Conservation (phyloP, 1,284 basidiomycete genomes). For the Ganoderma lingzhi region DNA sequence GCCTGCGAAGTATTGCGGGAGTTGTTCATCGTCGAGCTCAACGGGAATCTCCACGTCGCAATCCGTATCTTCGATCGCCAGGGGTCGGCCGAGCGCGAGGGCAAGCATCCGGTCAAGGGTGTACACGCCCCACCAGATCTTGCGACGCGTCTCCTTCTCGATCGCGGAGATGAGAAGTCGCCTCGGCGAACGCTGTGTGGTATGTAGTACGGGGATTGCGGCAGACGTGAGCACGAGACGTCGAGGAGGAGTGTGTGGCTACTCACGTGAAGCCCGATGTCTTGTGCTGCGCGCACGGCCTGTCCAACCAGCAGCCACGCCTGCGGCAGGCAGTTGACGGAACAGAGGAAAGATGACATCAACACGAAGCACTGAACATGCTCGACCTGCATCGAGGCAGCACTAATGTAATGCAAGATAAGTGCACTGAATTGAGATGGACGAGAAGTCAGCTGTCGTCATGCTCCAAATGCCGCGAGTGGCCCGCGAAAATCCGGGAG, state of each 20-base stretch:
- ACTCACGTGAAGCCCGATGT: slow-evolving; percentile 89
- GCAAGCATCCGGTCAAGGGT: slow-evolving; percentile 90
- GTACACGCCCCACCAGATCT: slow-evolving; percentile 93
- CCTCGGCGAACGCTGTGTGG: slow-evolving; percentile 76
- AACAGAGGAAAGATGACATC: slow-evolving; percentile 88
- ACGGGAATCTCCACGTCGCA: slow-evolving; percentile 85
- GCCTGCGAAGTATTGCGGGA: slow-evolving; percentile 76
- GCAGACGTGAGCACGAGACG: slow-evolving; percentile 30
- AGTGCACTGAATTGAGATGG: slow-evolving; percentile 64
- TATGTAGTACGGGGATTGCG: slow-evolving; percentile 18
- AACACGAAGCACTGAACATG: slow-evolving; percentile 91
- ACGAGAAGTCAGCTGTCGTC: slow-evolving; percentile 30
- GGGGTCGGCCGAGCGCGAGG: slow-evolving; percentile 82
- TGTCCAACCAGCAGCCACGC: slow-evolving; percentile 91
- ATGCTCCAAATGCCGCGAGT: slow-evolving; percentile 14
- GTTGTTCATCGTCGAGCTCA: slow-evolving; percentile 80
- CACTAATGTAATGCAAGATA: slow-evolving; percentile 89
- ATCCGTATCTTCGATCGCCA: slow-evolving; percentile 82
- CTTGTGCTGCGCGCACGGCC: slow-evolving; percentile 86
- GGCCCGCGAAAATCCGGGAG: slow-evolving; percentile 12
- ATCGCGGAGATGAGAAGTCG: slow-evolving; percentile 73
- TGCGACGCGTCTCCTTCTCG: slow-evolving; percentile 87
- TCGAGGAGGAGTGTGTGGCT: slow-evolving; percentile 13
- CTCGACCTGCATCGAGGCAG: slow-evolving; percentile 78
- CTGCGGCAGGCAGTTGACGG: slow-evolving; percentile 90